phyloP scores from a whole-genome alignment of 257 asterid genomes.

The Scutellaria baicalensis region DNA sequence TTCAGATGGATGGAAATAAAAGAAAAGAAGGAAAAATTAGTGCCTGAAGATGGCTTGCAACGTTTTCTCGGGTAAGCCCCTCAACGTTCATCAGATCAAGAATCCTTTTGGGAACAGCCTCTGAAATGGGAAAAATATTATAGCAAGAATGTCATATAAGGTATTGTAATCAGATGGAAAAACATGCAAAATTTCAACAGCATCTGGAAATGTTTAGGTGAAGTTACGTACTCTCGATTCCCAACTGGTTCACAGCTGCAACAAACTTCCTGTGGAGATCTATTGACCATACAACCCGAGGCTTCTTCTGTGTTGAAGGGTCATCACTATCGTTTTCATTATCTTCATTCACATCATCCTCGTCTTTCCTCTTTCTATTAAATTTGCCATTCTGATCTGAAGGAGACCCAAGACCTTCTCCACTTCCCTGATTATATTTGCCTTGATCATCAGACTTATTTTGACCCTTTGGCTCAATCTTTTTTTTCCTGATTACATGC shows the following conservation, averaged over 20 bases:
- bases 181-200: background rate
- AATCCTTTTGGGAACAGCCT: constrained; percentile 72
- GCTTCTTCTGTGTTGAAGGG: constrained; percentile 48
- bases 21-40: background rate
- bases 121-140: constrained; percentile 21
- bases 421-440: constrained; percentile 30
- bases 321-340: constrained; percentile 48
- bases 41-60: constrained; percentile 78
- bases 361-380: constrained; percentile 49
- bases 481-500: constrained; percentile 49
- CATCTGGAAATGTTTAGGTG: background rate
- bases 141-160: background rate
- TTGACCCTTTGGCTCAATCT: constrained; percentile 26
- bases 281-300: constrained; percentile 61
- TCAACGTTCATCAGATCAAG: constrained; percentile 68
- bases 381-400: constrained; percentile 43
- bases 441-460: constrained; percentile 23
- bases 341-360: constrained; percentile 39
- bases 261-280: constrained; percentile 63
- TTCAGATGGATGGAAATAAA: background rate
- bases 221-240: constrained; percentile 48
- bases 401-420: constrained; percentile 42
- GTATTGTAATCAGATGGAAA: background rate
- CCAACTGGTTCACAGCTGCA: constrained; percentile 53
- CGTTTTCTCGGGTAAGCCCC: constrained; percentile 59